Base-by-base conservation (phyloP, 805 yeast genomes). In the Yarrowia porcina region DNA sequence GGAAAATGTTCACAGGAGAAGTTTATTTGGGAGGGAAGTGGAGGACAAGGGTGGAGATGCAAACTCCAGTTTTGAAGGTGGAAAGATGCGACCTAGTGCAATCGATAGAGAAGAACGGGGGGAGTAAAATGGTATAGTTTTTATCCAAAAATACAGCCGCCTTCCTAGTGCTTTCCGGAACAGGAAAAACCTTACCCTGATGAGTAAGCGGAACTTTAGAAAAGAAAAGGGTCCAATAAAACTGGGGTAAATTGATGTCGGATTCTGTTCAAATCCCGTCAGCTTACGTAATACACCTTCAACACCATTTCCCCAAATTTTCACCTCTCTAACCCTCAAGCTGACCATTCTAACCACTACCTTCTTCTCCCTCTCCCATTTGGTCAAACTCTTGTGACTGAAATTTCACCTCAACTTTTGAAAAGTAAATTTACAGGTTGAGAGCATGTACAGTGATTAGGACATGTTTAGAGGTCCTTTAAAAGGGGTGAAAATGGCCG, bases 121-220 rank as follows among this genome's bases (percentile, higher is more conserved):
- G 7, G 30, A 41, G 11, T 15, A 15, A 2, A 4, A 5, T 2
- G 9, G 21, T 5, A 15, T 4, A 3, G 3, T 27, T 25, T 4
- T 35, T 15, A n/a, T 32, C 17, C 6, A 11, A 13, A 13, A 32
- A 32, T 10, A 13, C 13, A 4, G 5, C 3, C n/a, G 6, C n/a
- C 11, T 3, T 13, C 15, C 6, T n/a, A 4, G 11, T n/a, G 8
- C 2, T n/a, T 17, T 3, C 3, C 20, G 6, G 12, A 35, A 35
- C 38, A 5, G 12, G 50, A 25, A 7, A 45, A 17, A 17, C 35
- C 50, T 13, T 45, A 45, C 36, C 52, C 36, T 45, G 52, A 45
- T 45, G 30, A 45, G 36, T 45, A 45, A 45, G 52, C 52, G 20
- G 27, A 45, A 45, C 52, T n/a, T 45, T 45, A n/a, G n/a, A n/a